Percentiles rank a stretch among this genome's conserved stretches.
Evolutionary conservation across 108 stramenopile genomes (phyloP).

Genomic region (Pseudonitzschia multistriata): DNA sequence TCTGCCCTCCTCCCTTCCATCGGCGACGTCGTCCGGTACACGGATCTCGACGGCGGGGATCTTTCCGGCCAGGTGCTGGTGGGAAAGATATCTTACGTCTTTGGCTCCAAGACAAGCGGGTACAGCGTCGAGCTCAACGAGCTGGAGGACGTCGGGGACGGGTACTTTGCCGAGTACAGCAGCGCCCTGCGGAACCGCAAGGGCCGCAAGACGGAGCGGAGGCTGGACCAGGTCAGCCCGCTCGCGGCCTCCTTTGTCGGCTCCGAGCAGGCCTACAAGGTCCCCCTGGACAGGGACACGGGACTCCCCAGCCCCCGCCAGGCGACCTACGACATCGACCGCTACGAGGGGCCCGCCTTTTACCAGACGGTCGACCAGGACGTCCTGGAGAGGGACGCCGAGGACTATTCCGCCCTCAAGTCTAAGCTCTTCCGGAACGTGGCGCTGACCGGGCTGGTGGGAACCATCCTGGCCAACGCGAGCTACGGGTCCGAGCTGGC

Average conservation of each 20-base stretch:
- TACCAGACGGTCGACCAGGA: conserved; percentile 39
- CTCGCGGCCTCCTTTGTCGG: conserved; percentile 69
- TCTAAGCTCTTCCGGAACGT: conserved; percentile 49
- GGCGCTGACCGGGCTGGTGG: conserved; percentile 54
- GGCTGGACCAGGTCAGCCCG: conserved; percentile 58
- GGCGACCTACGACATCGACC: conserved; percentile 48
- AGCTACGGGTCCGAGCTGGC: conserved; percentile 57
- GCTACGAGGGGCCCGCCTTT: conserved; percentile 58
- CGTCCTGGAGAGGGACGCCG: conserved; percentile 46
- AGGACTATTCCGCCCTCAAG: conserved; percentile 59
- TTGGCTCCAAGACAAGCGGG: conserved; percentile 17
- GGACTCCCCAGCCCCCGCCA: conserved; percentile 18
- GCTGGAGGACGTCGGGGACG: conserved; percentile 79
- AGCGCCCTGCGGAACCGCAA: conserved; percentile 36
- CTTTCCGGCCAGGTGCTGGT: conserved; percentile 69
- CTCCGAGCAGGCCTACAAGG: conserved; percentile 73
- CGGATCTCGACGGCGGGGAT: conserved; percentile 78
- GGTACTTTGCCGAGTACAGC: conserved; percentile 79
- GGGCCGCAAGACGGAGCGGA: conserved; percentile 47
- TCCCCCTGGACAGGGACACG: conserved; percentile 39
- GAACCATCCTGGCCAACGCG: conserved; percentile 49
- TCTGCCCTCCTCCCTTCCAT: conserved; percentile 39
- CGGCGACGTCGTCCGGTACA: conserved; percentile 79
- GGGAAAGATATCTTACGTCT: conserved; percentile 63
- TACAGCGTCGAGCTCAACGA: conserved; percentile 73